Evolutionary conservation across 768 basidiomycete species (phyloP), one percentile per base, ranked within the genome.

Genomic region (Chalciporus chontae): DNA sequence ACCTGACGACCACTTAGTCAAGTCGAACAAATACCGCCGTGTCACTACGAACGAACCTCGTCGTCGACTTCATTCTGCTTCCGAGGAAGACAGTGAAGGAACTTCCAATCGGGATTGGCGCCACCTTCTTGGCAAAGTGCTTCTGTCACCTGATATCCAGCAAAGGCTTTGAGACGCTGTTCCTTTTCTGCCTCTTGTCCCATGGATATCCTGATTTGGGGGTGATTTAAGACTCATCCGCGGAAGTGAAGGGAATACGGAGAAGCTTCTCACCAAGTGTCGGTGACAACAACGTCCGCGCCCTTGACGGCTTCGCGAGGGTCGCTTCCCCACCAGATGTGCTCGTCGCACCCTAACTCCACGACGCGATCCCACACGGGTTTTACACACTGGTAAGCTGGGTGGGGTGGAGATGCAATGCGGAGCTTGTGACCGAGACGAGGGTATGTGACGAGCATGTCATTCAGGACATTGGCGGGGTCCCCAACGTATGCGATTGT

Each of bases 401-500:
- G 60, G 39, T 81, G 69, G 8, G 73, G 70, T 2, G 96, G 96
- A 36, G 83, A 84, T 34, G 94, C 96, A 29, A 99, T 76, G 47
- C 87, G 85, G 26, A 98, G 67, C 40, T 83, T 74, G 70, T 94
- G 92, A 0, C 96, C 96, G 3, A 98, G 71, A 39, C 95, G 84
- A 29, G 94, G 95, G 64, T 87, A 90, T 7, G 92, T 84, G 57
- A 98, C 95, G 26, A 98, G 84, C 90, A 98, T 94, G 68, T 97
- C 96, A 67, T 98, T 90, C 49, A 96, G 74, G 43, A 99, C 91
- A 63, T 98, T 99, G 42, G 93, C 88, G 19, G 86, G 85, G 71
- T 98, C 95, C 8, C 95, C 95, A 48, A 98, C 80, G 67, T 94
- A 99, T 8, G 94, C 87, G 45, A 98, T 72, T 1, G 93, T 98